Base-by-base conservation (phyloP, 495 filamentous ascomycete species). In the Jackrogersella minutella region DNA sequence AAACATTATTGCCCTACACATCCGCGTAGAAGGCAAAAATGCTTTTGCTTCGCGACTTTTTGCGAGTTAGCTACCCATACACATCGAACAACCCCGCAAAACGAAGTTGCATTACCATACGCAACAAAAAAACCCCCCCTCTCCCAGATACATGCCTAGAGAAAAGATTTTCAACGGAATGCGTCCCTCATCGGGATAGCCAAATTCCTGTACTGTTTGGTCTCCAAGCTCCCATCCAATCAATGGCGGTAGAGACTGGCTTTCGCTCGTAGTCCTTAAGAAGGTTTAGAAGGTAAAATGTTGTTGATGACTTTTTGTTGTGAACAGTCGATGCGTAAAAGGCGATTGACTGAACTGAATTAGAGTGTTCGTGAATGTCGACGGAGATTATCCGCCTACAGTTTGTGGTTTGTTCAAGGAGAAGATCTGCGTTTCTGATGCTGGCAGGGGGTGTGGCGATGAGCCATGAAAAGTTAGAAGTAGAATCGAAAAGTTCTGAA, bases 211-310 rank as follows among this genome's bases (percentile, higher is more conserved):
- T 49, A 37, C 16, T 46, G 41, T 57, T 33, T 30, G 34, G 58
- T 68, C 64, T 68, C 58, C 64, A 68, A 68, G 24, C 39, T 58
- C 39, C 52, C 40, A 58, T 68, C 64, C 58, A 68, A 58, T 62
- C 58, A 62, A 68, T 62, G 64, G 64, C 64, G 58, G 58, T 68
- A 68, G 64, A 68, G 58, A 68, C 52, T 58, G 64, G 64, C 54
- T 21, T 53, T 57, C 31, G 46, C 37, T 22, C 46, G 53, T 62
- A 26, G 16, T 16, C 43, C 30, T 21, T n/a, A n/a, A n/a, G n/a
- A 58, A 47, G 33, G 46, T 62, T 52, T 30, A 49, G 34, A 62
- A 58, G 57, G 24, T 30, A 9, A 24, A 40, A 21, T 21, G 24
- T 28, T n/a, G 24, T 33, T 22, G 40, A 31, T 47, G 17, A 24